Base-by-base conservation (phyloP, 2,329 filamentous ascomycete species). In the Drechslerella stenobrocha region DNA sequence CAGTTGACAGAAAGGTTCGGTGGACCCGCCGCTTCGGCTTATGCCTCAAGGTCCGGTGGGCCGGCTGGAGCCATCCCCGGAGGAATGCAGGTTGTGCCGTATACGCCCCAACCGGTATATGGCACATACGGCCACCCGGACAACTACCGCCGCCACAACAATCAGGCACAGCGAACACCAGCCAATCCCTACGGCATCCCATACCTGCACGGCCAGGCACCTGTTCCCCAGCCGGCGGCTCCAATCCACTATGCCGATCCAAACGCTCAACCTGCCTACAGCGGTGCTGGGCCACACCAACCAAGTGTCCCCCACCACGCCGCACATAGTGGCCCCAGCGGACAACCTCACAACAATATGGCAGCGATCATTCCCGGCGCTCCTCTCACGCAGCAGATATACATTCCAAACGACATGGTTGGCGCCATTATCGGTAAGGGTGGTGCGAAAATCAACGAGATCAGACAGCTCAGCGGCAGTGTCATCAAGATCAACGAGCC, bases 401-500 rank as follows among this genome's bases (percentile, higher is more conserved):
- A 88, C 79, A 98, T 98, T 73, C 93, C 93, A 63, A 98, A 98
- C 76, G 93, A 98, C 75, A 97, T 98, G 93, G 93, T 98, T 55
- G 93, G 93, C 70, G 93, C 93, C 58, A 98, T 98, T 74, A 98
- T 98, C 73, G 93, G 93, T 75, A 98, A 98, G 80, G 93, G 93
- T 70, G 93, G 93, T 71, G 89, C 90, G 58, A 98, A 98, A 83
- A 98, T 98, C 82, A 98, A 98, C 76, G 93, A 98, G 79, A 98
- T 98, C 72, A 86, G 93, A 73, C 90, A 96, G 77, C 85, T 98
- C 73, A 95, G 89, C 77, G 93, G 92, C 73, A 97, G 92, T 79
- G 91, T 98, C 46, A 97, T 98, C 78, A 98, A 98, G 81, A 98
- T 98, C 81, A 97, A 98, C 76, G 93, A 98, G 77, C 93, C 93